Conservation (phyloP, 805 yeast genomes). For the Saccharomycopsis schoenii region DNA sequence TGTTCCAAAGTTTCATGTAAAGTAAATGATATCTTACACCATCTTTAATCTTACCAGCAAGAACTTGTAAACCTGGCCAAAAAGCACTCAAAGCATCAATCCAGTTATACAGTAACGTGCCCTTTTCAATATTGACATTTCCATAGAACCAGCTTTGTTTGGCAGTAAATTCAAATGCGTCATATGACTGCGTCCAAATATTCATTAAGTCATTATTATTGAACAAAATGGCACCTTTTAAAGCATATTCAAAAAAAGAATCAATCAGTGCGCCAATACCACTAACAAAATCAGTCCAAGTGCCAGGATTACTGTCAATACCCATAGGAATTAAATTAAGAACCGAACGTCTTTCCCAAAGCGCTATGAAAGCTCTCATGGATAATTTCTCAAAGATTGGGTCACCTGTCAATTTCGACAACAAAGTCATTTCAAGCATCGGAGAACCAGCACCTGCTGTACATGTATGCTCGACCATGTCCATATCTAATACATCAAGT, state of each 20-base stretch:
- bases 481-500: constrained; percentile 32
- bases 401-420: constrained; percentile 70
- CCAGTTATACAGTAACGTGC: constrained; percentile 50
- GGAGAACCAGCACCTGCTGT: constrained; percentile 84
- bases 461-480: constrained; percentile 56
- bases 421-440: constrained; percentile 65
- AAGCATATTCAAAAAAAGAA: constrained; percentile 81
- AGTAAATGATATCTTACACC: constrained; percentile 55
- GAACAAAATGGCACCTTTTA: constrained; percentile 66
- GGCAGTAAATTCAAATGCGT: constrained; percentile 42
- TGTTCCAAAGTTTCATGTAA: constrained; percentile 69
- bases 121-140: constrained; percentile 48
- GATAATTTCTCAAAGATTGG: constrained; percentile 55
- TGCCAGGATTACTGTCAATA: constrained; percentile 46
- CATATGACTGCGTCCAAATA: constrained; percentile 54
- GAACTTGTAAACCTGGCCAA: constrained; percentile 76
- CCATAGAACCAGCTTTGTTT: constrained; percentile 41
- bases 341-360: constrained; percentile 59
- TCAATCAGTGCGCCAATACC: constrained; percentile 91
- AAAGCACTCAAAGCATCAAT: constrained; percentile 82
- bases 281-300: constrained; percentile 49
- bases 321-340: constrained; percentile 72
- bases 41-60: constrained; percentile 62
- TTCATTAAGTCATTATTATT: constrained; percentile 42
- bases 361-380: constrained; percentile 48